These are phyloP conservation scores for Aspergillus campestris DNA, from an alignment of 495 filamentous ascomycete genomes.

Conservation along the genomic window DNA sequence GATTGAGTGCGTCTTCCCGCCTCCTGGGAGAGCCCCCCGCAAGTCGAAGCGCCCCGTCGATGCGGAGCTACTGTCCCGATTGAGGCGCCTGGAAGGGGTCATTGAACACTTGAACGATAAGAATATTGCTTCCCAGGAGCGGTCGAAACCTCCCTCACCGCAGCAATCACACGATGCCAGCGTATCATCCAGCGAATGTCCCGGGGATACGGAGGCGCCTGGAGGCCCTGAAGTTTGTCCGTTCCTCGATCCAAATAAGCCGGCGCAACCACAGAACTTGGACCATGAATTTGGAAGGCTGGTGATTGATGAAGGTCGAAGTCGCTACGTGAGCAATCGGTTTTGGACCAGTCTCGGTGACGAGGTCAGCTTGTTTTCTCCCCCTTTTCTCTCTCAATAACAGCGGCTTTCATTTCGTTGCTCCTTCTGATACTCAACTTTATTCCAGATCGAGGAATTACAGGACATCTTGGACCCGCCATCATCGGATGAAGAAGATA, in stretches of 20 bases:
- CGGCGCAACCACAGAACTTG: conserved; percentile 24
- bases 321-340: conserved; percentile 78
- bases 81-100: conserved; percentile 74
- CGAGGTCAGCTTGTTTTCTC: conserved; percentile 47
- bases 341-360: conserved; percentile 87
- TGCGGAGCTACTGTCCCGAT: conserved; percentile 65
- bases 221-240: conserved; percentile 17
- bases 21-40: conserved; percentile 71
- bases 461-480: conserved; percentile 60
- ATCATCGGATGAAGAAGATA: conserved; percentile 56
- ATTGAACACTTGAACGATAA: conserved; percentile 54
- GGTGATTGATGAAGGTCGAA: conserved; percentile 73
- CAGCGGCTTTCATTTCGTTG: not conserved
- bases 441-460: conserved; percentile 57
- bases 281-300: conserved; percentile 70
- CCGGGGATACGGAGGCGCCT: too few species aligned
- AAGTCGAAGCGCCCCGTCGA: conserved; percentile 59
- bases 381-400: not conserved
- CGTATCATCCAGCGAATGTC: not conserved
- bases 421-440: conserved; percentile 3
- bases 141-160: conserved; percentile 1
- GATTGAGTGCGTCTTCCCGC: conserved; percentile 76
- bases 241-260: conserved; percentile 22
- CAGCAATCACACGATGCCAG: not conserved
- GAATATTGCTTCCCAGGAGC: conserved; percentile 3